Base-by-base conservation (phyloP, 768 basidiomycete species). In the Suillus clintonianus region DNA sequence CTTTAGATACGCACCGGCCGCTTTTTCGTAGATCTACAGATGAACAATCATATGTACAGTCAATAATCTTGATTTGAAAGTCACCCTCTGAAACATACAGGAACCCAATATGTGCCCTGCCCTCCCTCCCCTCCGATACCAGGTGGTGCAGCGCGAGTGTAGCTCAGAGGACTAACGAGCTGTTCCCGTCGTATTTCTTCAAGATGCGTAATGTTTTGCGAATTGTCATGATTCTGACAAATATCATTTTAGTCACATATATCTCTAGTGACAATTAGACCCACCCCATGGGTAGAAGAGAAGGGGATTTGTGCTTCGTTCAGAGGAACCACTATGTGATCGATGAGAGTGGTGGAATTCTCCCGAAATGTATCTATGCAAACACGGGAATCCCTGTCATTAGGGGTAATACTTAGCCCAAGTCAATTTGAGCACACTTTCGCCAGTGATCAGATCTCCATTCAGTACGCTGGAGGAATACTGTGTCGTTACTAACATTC, bases 91-190 rank as follows among this genome's bases (percentile, higher is more conserved):
- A 10, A 30, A 51, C 50, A 19, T 15, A 92, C 85, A 4, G 91
- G 90, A 41, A 92, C 88, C 91, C 90, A 91, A 68, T 91, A 91
- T 65, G 87, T 91, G 36, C 86, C 89, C 2, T 86, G 84, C 9
- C 90, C 89, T 32, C 82, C 83, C 30, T 72, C 69, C 0, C 89
- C 89, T 9, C 90, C 89, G n/a, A 90, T 79, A 11, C 87, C 85
- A 14, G 78, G 70, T 1, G 88, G 88, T 4, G 86, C 82, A 62
- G 76, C 66, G 7, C 89, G 85, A 0, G 89, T 91, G 69, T 91
- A 91, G 66, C 86, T 88, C 47, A 83, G 48, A 5, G 77, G 77
- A 1, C 88, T 85, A 39, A 86, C 81, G 43, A 74, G 69, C 53
- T 81, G 81, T 68, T 91, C 89, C 6, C 87, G 84, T n/a, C 73